A percentile compares a stretch with the other conserved stretches of the same genome.
Evolutionary conservation across 1,139 yeast species (phyloP).

Genomic region (Hyphopichia wangnamkhiaoensis): DNA sequence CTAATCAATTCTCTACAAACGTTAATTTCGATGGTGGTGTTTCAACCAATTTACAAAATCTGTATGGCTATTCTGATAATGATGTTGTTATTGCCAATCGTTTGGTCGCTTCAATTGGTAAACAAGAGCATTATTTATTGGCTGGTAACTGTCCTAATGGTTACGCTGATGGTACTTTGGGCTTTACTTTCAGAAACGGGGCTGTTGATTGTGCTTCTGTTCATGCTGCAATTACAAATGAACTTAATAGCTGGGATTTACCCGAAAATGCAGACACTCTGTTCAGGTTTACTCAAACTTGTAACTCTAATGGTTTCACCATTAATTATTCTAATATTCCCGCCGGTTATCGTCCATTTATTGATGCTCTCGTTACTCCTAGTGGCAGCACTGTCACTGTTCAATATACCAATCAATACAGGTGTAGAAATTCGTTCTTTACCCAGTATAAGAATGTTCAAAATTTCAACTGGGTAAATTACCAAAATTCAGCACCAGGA

Average conservation of each 20-base stretch:
- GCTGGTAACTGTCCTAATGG: conserved; percentile 28
- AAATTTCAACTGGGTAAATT: conserved; percentile 9
- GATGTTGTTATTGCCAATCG: conserved; percentile 10
- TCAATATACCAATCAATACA: conserved; percentile 15
- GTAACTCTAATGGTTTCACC: conserved; percentile 14
- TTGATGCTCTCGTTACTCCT: conserved; percentile 18
- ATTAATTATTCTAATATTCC: conserved; percentile 25
- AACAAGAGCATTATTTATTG: conserved; percentile 16
- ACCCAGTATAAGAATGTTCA: background rate
- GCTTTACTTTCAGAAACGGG: conserved; percentile 12
- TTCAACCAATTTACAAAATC: background rate
- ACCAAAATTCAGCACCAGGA: conserved; percentile 14
- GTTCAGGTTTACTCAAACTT: conserved; percentile 12
- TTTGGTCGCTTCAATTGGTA: conserved; percentile 16
- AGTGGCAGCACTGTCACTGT: conserved; percentile 6
- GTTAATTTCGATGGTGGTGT: conserved; percentile 13
- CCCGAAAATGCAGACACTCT: conserved; percentile 14
- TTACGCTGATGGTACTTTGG: conserved; percentile 24
- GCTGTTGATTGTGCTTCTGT: conserved; percentile 28
- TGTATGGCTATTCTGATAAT: background rate
- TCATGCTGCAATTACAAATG: conserved; percentile 21
- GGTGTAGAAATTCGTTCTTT: conserved; percentile 11
- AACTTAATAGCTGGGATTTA: conserved; percentile 22
- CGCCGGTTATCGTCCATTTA: conserved; percentile 33
- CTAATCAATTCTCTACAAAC: conserved; percentile 15